These are phyloP conservation scores for Sporodiniella umbellata DNA, from an alignment of 371 early-diverging fungal genomes.

Conservation along the genomic window DNA sequence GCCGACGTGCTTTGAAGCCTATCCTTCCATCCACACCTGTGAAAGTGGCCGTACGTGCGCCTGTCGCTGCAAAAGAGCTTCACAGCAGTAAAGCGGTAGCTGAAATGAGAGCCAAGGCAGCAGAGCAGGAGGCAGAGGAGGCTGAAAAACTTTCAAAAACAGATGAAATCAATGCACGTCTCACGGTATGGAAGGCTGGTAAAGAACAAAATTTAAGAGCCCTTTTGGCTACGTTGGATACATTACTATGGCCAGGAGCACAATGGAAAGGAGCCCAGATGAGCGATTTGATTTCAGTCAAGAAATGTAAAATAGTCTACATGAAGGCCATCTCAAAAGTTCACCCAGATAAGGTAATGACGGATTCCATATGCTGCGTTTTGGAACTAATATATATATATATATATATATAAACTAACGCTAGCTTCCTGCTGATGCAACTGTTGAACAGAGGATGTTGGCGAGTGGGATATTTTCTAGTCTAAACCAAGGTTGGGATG, in stretches of 20 bases:
- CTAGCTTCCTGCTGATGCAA: constrained; percentile 42
- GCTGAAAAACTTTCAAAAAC: constrained; percentile 65
- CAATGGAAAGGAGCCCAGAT: constrained; percentile 77
- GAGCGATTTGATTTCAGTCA: constrained; percentile 80
- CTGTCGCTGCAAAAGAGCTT: constrained; percentile 11
- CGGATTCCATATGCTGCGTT: neutral
- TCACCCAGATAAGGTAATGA: constrained; percentile 91
- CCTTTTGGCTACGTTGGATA: constrained; percentile 79
- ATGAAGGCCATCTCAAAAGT: constrained; percentile 91
- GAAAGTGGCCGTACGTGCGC: too few relatives aligned
- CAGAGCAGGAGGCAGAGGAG: constrained; percentile 74
- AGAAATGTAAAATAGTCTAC: constrained; percentile 87
- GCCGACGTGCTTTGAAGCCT: constrained; percentile 28
- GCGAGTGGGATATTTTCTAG: constrained; percentile 84
- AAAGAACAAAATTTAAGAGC: constrained; percentile 93
- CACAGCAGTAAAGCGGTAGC: constrained; percentile 55
- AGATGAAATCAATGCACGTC: constrained; percentile 75
- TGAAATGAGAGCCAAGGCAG: constrained; percentile 71
- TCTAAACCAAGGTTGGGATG: constrained; percentile 94
- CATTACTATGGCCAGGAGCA: constrained; percentile 75
- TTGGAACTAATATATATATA: neutral
- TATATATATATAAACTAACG: neutral
- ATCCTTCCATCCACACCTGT: too few relatives aligned
- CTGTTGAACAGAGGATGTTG: constrained; percentile 80
- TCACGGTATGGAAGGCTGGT: constrained; percentile 73